Percentiles rank a stretch among this genome's conserved stretches.
Evolutionary conservation across 2,329 filamentous ascomycete species (phyloP).

Genomic region (Alternaria brassicae): DNA sequence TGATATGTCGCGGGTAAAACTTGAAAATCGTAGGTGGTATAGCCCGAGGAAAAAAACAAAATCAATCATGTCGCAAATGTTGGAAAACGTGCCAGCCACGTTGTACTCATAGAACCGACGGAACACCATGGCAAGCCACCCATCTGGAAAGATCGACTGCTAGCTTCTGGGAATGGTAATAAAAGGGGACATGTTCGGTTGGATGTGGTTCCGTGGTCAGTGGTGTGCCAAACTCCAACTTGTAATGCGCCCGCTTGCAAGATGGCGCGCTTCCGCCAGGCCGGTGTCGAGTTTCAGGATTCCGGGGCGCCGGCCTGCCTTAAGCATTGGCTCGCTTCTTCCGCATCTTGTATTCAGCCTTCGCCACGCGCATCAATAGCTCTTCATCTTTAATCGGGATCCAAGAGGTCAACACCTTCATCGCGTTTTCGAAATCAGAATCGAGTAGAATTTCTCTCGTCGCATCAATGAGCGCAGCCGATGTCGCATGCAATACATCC

Average conservation of each 20-base stretch:
- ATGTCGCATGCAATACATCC: slow-evolving; percentile 87
- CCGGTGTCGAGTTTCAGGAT: slow-evolving; percentile 9
- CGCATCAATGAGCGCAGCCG: slow-evolving; percentile 88
- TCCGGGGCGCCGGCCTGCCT: slow-evolving; percentile 23
- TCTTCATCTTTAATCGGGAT: slow-evolving; percentile 95
- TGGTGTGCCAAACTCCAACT: slow-evolving; percentile 19
- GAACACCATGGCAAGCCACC: slow-evolving; percentile 39
- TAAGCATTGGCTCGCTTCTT: slow-evolving; percentile 56
- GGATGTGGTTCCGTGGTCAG: slow-evolving; percentile 22
- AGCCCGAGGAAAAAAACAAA: slow-evolving; percentile 25
- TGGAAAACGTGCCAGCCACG: slow-evolving; percentile 43
- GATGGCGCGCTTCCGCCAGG: slow-evolving; percentile 16
- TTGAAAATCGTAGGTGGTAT: slow-evolving; percentile 14
- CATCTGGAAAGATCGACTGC: slow-evolving; percentile 41
- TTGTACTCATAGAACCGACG: slow-evolving; percentile 37
- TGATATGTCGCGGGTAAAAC: slow-evolving; percentile 14
- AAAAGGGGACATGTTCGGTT: slow-evolving; percentile 22
- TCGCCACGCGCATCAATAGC: slow-evolving; percentile 86
- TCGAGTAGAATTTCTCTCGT: slow-evolving; percentile 87
- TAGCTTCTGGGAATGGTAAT: slow-evolving; percentile 38
- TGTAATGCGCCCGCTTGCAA: slow-evolving; percentile 12
- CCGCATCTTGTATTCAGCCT: slow-evolving; percentile 81
- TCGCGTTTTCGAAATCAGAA: slow-evolving; percentile 95
- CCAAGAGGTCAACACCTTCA: slow-evolving; percentile 96
- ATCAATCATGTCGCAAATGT: slow-evolving; percentile 19